phyloP scores from a whole-genome alignment of 768 basidiomycete genomes.

The Rhodotorula babjevae region DNA sequence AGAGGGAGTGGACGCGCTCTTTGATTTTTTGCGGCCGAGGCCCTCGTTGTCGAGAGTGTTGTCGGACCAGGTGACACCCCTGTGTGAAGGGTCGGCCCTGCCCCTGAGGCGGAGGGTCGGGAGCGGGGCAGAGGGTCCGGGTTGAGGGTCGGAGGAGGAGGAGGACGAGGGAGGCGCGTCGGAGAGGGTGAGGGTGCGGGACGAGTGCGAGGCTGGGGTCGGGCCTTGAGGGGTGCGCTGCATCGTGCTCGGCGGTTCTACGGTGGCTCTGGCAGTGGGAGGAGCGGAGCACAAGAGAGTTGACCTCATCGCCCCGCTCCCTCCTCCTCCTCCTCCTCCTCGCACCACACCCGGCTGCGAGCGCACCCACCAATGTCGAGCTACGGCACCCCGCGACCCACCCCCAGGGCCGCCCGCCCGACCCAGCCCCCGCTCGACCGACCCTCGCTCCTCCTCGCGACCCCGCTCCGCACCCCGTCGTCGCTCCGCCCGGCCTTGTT shows the following conservation, averaged over 20 bases:
- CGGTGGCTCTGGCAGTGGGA: no score
- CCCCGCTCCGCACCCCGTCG: neutral
- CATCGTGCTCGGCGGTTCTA: no score
- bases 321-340: no score
- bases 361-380: neutral
- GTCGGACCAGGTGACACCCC: constrained; percentile 8
- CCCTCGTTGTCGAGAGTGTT: constrained; percentile 28
- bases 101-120: constrained; percentile 79
- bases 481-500: constrained; percentile 10
- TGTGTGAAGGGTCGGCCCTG: constrained; percentile 51
- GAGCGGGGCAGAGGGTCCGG: neutral
- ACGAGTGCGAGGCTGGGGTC: neutral
- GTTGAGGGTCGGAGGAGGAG: neutral
- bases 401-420: neutral
- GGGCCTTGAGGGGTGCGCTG: neutral
- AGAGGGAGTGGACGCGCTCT: neutral
- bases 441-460: constrained; percentile 1
- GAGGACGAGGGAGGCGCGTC: neutral
- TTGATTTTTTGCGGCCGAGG: constrained; percentile 19
- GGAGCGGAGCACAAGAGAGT: no score
- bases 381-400: neutral
- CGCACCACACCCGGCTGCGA: neutral
- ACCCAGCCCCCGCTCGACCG: neutral
- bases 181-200: neutral
- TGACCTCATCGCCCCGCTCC: no score